Evolutionary conservation across 306 rosid genomes (phyloP), one percentile per base, ranked within the genome.

Genomic region (Cyclanthera cordifolia): DNA sequence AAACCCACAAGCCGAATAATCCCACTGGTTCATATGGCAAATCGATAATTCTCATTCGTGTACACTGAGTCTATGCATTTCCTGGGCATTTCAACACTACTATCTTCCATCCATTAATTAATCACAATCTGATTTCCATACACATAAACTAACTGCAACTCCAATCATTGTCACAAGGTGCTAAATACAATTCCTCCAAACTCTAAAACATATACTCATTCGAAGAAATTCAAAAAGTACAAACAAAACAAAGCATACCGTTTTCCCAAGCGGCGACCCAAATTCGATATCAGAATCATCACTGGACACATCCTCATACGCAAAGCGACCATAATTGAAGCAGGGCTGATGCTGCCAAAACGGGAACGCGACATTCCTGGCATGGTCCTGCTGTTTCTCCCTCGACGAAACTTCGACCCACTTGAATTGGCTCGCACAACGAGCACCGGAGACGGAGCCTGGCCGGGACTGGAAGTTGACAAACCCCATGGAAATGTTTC

Each of bases 221-320:
- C 5, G 13, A 60, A 65, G 21, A 60, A 71, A 16, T 73, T 58
- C 17, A 37, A 24, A 17, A 17, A 11, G 21, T 0, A 0, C 12
- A 46, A 30, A 12, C 16, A 55, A 24, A 25, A 3, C 23, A 58
- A 51, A 51, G 72, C 87, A 37, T 32, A 92, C 96, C 87, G 53
- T n/a, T 80, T 89, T 87, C 53, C 78, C 81, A 74, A 19, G 81
- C 58, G 87, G 34, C 57, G 85, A 55, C 43, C 63, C 83, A n/a
- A 73, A 45, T 52, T 87, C 93, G 6, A 54, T 25, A 43, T 92
- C 96, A 19, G 95, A 85, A 0, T 92, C 98, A 14, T 89, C 96
- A 67, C 88, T 73, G 39, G 89, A 75, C 5, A n/a, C 74, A 28
- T 87, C 92, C 30, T 79, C 81, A 51, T 78, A 92, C 13, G 97